Conservation (phyloP, 1,284 basidiomycete genomes). For the Sphagnurus paluster region DNA sequence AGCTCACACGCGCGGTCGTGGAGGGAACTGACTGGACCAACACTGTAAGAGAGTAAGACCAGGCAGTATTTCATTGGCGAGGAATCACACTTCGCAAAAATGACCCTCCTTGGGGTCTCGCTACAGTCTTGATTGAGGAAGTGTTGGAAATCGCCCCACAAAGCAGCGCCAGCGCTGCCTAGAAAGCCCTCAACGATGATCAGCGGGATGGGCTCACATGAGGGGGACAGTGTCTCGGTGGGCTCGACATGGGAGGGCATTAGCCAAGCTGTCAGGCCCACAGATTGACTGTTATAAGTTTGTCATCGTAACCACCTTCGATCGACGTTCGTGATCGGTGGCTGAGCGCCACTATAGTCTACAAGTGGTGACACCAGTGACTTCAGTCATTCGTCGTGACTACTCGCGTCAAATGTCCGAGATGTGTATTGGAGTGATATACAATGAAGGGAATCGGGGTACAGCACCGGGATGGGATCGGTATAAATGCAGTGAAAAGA, state of each 20-base stretch:
- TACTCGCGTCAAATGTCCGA: constrained; percentile 1
- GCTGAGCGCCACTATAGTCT: neutral
- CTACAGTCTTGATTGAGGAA: constrained; percentile 31
- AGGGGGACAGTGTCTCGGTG: no score
- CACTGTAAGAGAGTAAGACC: constrained; percentile 26
- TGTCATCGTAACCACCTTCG: neutral
- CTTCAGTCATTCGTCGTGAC: constrained; percentile 7
- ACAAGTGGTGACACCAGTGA: no score
- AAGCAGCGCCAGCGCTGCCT: constrained; percentile 37
- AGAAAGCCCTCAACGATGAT: constrained; percentile 59
- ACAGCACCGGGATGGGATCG: constrained; percentile 9
- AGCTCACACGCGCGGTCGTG: constrained; percentile 62
- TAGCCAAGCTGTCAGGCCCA: no score
- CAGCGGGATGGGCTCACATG: constrained; percentile 34
- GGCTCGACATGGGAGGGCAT: neutral
- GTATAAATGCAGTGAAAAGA: constrained; percentile 6
- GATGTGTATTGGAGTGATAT: constrained; percentile 5
- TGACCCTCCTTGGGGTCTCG: constrained; percentile 25
- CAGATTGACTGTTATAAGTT: no score
- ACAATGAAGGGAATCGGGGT: constrained; percentile 12
- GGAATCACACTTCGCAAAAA: constrained; percentile 39
- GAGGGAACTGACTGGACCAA: constrained; percentile 52
- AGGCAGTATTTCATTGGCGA: neutral
- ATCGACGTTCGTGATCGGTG: constrained; percentile 5
- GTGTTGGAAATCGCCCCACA: constrained; percentile 46